Conservation (phyloP, 352 stramenopile genomes). For the Halophytophthora batemanensis region DNA sequence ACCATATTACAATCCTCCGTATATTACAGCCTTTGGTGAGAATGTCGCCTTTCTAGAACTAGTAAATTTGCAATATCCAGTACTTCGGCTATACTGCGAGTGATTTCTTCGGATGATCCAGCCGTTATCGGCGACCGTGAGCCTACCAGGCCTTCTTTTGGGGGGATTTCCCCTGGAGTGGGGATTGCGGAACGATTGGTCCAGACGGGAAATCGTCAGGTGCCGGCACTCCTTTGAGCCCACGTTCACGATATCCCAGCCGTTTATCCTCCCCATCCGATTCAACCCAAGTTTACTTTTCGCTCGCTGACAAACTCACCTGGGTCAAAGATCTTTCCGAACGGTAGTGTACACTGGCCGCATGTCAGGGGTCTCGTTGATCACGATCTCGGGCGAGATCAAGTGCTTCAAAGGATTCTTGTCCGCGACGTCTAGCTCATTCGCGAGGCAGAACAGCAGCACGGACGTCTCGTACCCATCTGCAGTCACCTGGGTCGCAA, state of each 20-base stretch:
- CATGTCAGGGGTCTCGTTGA: conserved; percentile 10
- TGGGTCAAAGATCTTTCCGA: neutral
- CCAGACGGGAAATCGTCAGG: conserved; percentile 1
- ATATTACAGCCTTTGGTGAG: too few species aligned
- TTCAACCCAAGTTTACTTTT: neutral
- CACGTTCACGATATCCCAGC: neutral
- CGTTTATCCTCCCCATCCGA: neutral
- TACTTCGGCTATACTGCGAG: too few species aligned
- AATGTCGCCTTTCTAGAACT: too few species aligned
- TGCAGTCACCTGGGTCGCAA: conserved; percentile 11
- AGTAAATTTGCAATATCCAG: too few species aligned
- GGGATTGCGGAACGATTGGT: conserved; percentile 6
- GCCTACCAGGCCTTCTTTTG: too few species aligned
- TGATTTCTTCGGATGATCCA: too few species aligned
- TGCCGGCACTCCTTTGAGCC: conserved; percentile 11
- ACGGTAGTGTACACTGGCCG: neutral
- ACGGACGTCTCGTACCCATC: conserved; percentile 7
- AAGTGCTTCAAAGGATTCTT: conserved; percentile 1
- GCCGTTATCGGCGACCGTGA: too few species aligned
- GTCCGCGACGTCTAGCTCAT: too few species aligned
- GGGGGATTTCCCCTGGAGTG: neutral
- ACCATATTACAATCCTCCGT: too few species aligned
- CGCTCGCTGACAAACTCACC: neutral
- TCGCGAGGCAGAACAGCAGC: conserved; percentile 1
- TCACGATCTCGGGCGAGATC: conserved; percentile 7